Percentiles rank a stretch among this genome's conserved stretches.
Conservation (phyloP, 1,139 yeast species). For the Nakaseomyces bracarensis region DNA sequence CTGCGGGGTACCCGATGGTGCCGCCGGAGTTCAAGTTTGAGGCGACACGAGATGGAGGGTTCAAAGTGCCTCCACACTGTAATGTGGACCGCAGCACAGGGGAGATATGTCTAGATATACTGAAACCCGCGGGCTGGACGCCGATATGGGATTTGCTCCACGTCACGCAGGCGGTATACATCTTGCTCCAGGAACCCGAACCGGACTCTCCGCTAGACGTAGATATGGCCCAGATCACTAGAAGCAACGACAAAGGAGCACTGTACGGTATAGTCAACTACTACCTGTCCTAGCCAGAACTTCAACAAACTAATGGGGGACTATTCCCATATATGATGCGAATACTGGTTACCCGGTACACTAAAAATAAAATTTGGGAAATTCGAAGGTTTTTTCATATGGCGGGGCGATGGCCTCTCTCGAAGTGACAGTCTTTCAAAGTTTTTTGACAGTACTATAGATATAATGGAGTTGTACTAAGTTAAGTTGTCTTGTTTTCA, state of each 20-base stretch:
- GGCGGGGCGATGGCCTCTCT: too few species aligned
- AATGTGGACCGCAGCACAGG: slow-evolving; percentile 64
- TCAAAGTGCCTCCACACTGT: slow-evolving; percentile 46
- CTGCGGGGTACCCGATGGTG: slow-evolving; percentile 51
- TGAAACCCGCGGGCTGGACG: slow-evolving; percentile 58
- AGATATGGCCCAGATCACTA: slow-evolving; percentile 71
- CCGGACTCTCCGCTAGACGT: slow-evolving; percentile 81
- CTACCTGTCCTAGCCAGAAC: slow-evolving; percentile 38
- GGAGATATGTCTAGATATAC: slow-evolving; percentile 76
- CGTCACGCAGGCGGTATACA: slow-evolving; percentile 61
- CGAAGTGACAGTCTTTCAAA: too few species aligned
- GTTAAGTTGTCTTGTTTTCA: too few species aligned
- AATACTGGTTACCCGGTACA: too few species aligned
- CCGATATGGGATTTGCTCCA: slow-evolving; percentile 81
- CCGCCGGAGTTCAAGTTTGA: slow-evolving; percentile 60
- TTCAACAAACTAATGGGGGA: too few species aligned
- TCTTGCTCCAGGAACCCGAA: slow-evolving; percentile 67
- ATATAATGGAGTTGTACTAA: too few species aligned
- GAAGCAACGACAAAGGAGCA: slow-evolving; percentile 48
- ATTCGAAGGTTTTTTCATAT: too few species aligned
- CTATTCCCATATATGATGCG: too few species aligned
- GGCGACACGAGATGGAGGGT: slow-evolving; percentile 35
- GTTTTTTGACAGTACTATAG: too few species aligned
- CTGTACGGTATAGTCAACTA: slow-evolving; percentile 58
- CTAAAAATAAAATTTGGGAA: too few species aligned